phyloP scores from a whole-genome alignment of 345 rosid genomes.

The Brassica juncea region DNA sequence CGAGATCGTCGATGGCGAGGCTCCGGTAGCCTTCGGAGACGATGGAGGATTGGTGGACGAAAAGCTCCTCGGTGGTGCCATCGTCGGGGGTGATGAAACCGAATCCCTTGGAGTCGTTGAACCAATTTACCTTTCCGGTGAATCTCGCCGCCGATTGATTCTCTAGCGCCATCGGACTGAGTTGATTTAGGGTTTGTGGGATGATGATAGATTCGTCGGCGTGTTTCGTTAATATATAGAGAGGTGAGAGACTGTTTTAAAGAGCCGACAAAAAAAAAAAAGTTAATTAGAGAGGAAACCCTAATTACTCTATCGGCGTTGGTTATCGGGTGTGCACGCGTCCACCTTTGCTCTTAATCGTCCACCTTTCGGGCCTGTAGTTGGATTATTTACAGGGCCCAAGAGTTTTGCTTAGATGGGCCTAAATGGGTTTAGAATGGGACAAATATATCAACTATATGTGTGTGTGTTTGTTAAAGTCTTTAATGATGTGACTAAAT shows the following conservation, averaged over 20 bases:
- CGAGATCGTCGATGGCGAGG: conserved; percentile 46
- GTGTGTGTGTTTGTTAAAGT: neutral
- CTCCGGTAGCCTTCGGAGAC: conserved; percentile 60
- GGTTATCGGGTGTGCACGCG: conserved; percentile 26
- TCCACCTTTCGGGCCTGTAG: neutral
- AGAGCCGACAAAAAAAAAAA: neutral
- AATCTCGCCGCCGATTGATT: conserved; percentile 48
- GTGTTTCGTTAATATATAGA: conserved; percentile 6
- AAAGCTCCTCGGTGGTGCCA: conserved; percentile 57
- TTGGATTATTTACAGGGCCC: neutral
- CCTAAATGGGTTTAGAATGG: neutral
- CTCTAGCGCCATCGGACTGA: conserved; percentile 31
- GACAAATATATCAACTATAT: neutral
- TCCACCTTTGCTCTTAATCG: neutral
- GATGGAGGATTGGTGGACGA: conserved; percentile 72
- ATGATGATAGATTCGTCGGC: neutral
- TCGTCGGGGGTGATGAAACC: conserved; percentile 74
- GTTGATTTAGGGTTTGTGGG: conserved; percentile 15
- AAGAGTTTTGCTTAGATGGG: neutral
- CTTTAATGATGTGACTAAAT: neutral
- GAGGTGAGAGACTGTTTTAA: neutral
- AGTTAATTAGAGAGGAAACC: conserved; percentile 8
- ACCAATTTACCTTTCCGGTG: conserved; percentile 61
- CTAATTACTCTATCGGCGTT: conserved; percentile 1
- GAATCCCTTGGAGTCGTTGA: conserved; percentile 56